These are phyloP conservation scores for Suhomyces xylopsoci DNA, from an alignment of 805 yeast species.

Conservation along the genomic window DNA sequence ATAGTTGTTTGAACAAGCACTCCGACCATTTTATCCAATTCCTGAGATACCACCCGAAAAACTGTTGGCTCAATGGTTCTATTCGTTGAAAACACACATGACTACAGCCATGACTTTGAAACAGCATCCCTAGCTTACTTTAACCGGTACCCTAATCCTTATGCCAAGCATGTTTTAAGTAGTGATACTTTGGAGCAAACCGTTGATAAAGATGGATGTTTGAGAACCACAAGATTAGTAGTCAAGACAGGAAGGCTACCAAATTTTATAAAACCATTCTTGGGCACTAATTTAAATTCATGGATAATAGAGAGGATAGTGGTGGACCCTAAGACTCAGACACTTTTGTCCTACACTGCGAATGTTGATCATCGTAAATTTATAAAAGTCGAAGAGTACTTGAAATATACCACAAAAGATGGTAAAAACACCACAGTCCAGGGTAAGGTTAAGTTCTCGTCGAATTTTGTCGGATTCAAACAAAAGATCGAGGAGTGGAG, in stretches of 20 bases:
- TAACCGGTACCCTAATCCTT: conserved; percentile 65
- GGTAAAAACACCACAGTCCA: conserved; percentile 44
- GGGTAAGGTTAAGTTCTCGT: conserved; percentile 64
- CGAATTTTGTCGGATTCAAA: conserved; percentile 66
- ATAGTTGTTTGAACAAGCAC: background rate
- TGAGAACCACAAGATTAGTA: conserved; percentile 70
- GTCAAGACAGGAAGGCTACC: conserved; percentile 82
- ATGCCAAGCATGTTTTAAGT: conserved; percentile 78
- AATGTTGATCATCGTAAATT: conserved; percentile 82
- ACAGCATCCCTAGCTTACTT: conserved; percentile 77
- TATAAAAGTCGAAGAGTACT: conserved; percentile 74
- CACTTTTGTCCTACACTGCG: conserved; percentile 67
- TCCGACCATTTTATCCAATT: background rate
- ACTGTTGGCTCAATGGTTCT: conserved; percentile 53
- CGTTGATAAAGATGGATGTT: conserved; percentile 59
- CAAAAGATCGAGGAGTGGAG: conserved; percentile 83
- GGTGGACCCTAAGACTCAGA: conserved; percentile 57
- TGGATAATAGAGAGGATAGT: conserved; percentile 81
- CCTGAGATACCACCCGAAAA: background rate
- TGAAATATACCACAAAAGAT: conserved; percentile 47
- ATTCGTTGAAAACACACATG: conserved; percentile 52
- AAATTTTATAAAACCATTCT: conserved; percentile 67
- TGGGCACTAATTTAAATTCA: conserved; percentile 65
- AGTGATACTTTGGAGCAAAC: conserved; percentile 68
- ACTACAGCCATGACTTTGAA: conserved; percentile 61